Percentiles rank a stretch among this genome's conserved stretches.
Conservation (phyloP, 2,329 filamentous ascomycete species). For the Aureobasidium sp. region DNA sequence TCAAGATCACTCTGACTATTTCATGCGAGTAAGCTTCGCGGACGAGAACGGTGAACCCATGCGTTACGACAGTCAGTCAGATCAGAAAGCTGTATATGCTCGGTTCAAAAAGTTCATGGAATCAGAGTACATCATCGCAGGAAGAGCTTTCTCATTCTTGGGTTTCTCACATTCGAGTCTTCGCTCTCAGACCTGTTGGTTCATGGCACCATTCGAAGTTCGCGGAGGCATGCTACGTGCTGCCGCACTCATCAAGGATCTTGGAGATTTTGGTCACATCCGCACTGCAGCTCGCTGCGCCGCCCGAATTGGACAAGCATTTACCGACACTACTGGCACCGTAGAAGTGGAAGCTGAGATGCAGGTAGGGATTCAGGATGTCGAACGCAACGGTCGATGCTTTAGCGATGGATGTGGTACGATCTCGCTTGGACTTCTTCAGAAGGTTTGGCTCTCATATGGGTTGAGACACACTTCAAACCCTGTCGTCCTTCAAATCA, state of each 20-base stretch:
- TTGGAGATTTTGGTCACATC: constrained; percentile 48
- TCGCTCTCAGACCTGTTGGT: constrained; percentile 64
- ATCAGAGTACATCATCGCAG: constrained; percentile 56
- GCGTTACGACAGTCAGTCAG: constrained; percentile 46
- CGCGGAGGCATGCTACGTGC: constrained; percentile 30
- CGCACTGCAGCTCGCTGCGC: constrained; percentile 51
- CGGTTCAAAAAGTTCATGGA: constrained; percentile 57
- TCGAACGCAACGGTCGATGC: constrained; percentile 49
- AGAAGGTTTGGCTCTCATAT: constrained; percentile 52
- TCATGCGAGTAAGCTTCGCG: constrained; percentile 63
- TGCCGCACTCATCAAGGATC: constrained; percentile 34
- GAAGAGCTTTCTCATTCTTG: constrained; percentile 57
- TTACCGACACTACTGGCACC: constrained; percentile 65
- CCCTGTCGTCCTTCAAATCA: constrained; percentile 67
- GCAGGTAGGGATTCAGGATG: constrained; percentile 23
- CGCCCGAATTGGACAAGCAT: constrained; percentile 57
- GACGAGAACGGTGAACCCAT: constrained; percentile 66
- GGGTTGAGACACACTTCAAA: constrained; percentile 38
- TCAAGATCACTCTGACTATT: constrained; percentile 51
- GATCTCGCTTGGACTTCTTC: constrained; percentile 54
- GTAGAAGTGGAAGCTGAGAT: constrained; percentile 41
- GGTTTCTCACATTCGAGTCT: constrained; percentile 77
- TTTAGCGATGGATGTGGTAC: constrained; percentile 79
- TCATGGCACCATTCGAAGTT: constrained; percentile 44
- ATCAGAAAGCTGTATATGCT: constrained; percentile 43